Percentiles rank a stretch among this genome's conserved stretches.
These are phyloP conservation scores for Hemileccinum rubropunctum DNA, from an alignment of 768 basidiomycete genomes.

Conservation along the genomic window DNA sequence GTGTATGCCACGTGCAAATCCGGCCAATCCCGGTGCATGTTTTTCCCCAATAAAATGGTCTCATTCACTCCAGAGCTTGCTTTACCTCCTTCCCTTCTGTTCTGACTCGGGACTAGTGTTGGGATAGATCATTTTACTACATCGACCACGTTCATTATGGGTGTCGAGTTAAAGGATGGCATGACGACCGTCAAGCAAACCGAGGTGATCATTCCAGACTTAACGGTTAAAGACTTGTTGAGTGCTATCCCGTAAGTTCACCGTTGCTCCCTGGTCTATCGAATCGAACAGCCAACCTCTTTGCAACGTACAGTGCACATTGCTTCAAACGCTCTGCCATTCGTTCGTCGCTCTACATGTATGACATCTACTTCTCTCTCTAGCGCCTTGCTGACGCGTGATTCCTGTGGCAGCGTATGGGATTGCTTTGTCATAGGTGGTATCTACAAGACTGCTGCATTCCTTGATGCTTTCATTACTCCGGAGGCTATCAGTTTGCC, in stretches of 20 bases:
- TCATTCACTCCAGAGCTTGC: background rate
- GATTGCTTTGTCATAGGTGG: slow-evolving; percentile 69
- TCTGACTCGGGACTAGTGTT: background rate
- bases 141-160: slow-evolving; percentile 21
- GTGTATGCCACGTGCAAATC: slow-evolving; percentile 22
- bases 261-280: slow-evolving; percentile 1
- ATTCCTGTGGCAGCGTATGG: slow-evolving; percentile 51
- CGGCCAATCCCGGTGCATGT: slow-evolving; percentile 22
- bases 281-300: background rate
- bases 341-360: slow-evolving; percentile 78
- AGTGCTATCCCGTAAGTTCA: slow-evolving; percentile 73
- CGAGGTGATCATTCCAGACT: slow-evolving; percentile 71
- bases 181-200: slow-evolving; percentile 49
- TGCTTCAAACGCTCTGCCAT: slow-evolving; percentile 90
- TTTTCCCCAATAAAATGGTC: slow-evolving; percentile 29
- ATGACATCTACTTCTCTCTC: slow-evolving; percentile 22
- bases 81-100: background rate
- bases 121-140: slow-evolving; percentile 8
- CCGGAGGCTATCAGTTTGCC: slow-evolving; percentile 54
- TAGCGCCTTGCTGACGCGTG: slow-evolving; percentile 11
- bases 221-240: slow-evolving; percentile 84
- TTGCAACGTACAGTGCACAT: slow-evolving; percentile 51
- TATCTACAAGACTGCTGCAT: slow-evolving; percentile 65
- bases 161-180: slow-evolving; percentile 9
- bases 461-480: slow-evolving; percentile 61